Evolutionary conservation across 257 asterid species (phyloP), one percentile per base, ranked within the genome.

Genomic region (Ocimum tenuiflorum): DNA sequence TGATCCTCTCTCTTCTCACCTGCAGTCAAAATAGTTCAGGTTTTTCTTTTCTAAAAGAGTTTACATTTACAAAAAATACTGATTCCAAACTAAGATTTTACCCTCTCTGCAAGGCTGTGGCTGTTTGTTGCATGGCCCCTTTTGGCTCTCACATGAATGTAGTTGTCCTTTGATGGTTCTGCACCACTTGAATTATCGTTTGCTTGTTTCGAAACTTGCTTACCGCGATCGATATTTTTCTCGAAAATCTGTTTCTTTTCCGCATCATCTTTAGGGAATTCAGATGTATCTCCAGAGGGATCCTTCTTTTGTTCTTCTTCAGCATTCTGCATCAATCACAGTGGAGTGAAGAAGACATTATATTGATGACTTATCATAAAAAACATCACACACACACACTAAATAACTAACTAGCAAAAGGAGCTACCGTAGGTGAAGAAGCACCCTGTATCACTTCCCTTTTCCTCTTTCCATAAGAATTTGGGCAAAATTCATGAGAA

Each of bases 51-150:
- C 24, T 22, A 56, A 45, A 62, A 41, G 7, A 69, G 20, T 45
- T 36, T 55, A 20, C 43, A 0, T 48, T 7, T 23, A 31, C 11
- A 68, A 69, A 46, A 46, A 2, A 24, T 54, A 56, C n/a, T n/a
- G n/a, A 36, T 52, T 46, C 10, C 6, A 33, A 31, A 20, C 39
- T 8, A 17, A 41, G 22, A 59, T 55, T 19, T 65, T 86, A 86
- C 98, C 95, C 98, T 85, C 73, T 91, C 98, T 9, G 96, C 96
- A 60, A 91, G 92, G 79, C 96, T 91, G 81, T 91, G 98, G 70
- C 98, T 91, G 68, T 89, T 89, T 11, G 98, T 91, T 23, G 98
- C 98, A 75, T 91, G 95, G n/a, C 98, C 96, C 70, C 95, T 81
- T 73, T 85, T 88, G 70, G 96, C 98, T 81, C 96, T 80, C 66